Evolutionary conservation across 768 basidiomycete genomes (phyloP).

Genomic region (Boletellus ananiceps): DNA sequence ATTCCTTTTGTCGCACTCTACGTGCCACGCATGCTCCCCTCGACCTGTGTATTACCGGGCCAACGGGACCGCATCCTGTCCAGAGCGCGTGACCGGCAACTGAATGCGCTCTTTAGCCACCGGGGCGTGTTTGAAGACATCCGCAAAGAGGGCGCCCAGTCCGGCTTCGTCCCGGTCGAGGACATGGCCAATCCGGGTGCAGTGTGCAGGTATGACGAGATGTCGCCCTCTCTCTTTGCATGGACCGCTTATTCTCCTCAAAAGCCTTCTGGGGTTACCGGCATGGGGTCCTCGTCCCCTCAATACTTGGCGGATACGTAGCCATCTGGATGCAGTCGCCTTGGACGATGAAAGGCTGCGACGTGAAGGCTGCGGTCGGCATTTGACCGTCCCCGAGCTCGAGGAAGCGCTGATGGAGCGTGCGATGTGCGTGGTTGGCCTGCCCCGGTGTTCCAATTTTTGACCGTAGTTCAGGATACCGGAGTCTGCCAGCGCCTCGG

Average conservation of each 20-base stretch:
- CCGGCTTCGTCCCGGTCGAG: slow-evolving; percentile 25
- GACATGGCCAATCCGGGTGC: slow-evolving; percentile 29
- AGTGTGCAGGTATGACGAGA: slow-evolving; percentile 52
- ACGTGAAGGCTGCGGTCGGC: slow-evolving; percentile 41
- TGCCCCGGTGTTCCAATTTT: background rate
- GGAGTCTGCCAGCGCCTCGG: slow-evolving; percentile 31
- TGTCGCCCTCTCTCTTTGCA: background rate
- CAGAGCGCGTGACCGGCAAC: slow-evolving; percentile 46
- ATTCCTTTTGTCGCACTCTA: slow-evolving; percentile 83
- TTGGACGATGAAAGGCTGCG: slow-evolving; percentile 62
- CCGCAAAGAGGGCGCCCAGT: slow-evolving; percentile 30
- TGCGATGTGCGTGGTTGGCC: slow-evolving; percentile 57
- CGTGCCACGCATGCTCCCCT: slow-evolving; percentile 79
- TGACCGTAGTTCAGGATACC: slow-evolving; percentile 35
- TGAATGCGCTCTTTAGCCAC: slow-evolving; percentile 37
- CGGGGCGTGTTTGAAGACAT: slow-evolving; percentile 34
- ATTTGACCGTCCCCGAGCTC: slow-evolving; percentile 52
- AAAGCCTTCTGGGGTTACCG: slow-evolving; percentile 35
- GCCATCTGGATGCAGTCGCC: slow-evolving; percentile 38
- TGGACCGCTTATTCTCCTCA: slow-evolving; percentile 25
- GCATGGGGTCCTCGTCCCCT: slow-evolving; percentile 36
- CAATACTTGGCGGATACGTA: slow-evolving; percentile 34
- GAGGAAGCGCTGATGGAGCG: slow-evolving; percentile 68
- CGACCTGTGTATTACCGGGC: slow-evolving; percentile 80
- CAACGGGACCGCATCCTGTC: slow-evolving; percentile 64